These are phyloP conservation scores for Olyra latifolia DNA, from an alignment of 176 grass and related monocot species.

Conservation along the genomic window DNA sequence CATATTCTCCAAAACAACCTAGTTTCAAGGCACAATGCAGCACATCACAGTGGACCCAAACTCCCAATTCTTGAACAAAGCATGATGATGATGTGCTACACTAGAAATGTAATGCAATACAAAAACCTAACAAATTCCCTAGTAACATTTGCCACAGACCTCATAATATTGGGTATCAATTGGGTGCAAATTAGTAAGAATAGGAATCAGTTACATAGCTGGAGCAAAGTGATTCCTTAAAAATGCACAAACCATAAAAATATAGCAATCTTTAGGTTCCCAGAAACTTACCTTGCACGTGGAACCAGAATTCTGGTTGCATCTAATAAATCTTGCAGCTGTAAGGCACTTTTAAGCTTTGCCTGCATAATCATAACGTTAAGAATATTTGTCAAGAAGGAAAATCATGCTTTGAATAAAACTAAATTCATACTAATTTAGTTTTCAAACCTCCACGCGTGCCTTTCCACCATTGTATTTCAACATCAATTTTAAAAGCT, in stretches of 20 bases:
- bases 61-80: neutral
- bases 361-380: slow-evolving; percentile 57
- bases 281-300: slow-evolving; percentile 61
- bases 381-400: slow-evolving; percentile 9
- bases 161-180: slow-evolving; percentile 16
- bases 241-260: slow-evolving; percentile 26
- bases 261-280: slow-evolving; percentile 5
- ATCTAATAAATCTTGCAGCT: slow-evolving; percentile 98
- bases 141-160: slow-evolving; percentile 1
- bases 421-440: neutral
- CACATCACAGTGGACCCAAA: neutral
- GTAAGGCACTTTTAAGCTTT: slow-evolving; percentile 94
- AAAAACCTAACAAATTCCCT: neutral
- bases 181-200: slow-evolving; percentile 9
- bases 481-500: slow-evolving; percentile 89
- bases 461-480: slow-evolving; percentile 97
- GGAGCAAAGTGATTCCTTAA: slow-evolving; percentile 5
- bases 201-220: neutral
- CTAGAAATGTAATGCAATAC: neutral
- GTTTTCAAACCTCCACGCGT: slow-evolving; percentile 55
- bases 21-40: slow-evolving; percentile 8
- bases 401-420: slow-evolving; percentile 31
- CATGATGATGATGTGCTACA: neutral
- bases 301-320: slow-evolving; percentile 94
- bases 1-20: neutral